Conservation (phyloP, 2,329 filamentous ascomycete genomes). For the Metarhizium anisopliae region DNA sequence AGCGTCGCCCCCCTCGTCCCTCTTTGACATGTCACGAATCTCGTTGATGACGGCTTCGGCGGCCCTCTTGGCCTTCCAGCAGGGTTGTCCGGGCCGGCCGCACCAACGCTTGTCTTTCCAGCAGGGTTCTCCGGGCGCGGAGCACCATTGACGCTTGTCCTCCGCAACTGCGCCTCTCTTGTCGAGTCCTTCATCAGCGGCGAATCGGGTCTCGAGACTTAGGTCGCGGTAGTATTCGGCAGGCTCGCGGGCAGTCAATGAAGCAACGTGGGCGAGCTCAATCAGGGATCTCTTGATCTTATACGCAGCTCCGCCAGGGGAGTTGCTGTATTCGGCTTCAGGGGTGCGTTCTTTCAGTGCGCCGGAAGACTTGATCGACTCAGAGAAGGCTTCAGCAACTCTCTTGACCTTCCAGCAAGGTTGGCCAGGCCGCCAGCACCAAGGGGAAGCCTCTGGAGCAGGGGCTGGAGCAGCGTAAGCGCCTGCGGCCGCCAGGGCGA, state of each 20-base stretch:
- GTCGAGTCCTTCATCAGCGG: conserved; percentile 9
- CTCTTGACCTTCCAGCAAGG: conserved; percentile 27
- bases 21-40: conserved; percentile 9
- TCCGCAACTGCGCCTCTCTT: conserved; percentile 12
- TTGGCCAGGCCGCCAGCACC: conserved; percentile 20
- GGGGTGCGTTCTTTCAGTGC: conserved; percentile 17
- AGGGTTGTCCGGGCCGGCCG: conserved; percentile 8
- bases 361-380: conserved; percentile 16
- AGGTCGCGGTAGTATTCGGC: conserved; percentile 23
- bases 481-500: conserved; percentile 29
- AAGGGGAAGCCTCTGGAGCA: conserved; percentile 9
- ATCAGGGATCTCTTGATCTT: conserved; percentile 28
- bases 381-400: conserved; percentile 10
- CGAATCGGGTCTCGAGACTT: conserved; percentile 17
- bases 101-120: conserved; percentile 11
- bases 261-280: conserved; percentile 28
- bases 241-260: conserved; percentile 21
- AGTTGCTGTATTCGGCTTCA: conserved; percentile 20
- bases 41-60: conserved; percentile 26
- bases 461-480: conserved; percentile 17
- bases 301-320: conserved; percentile 26
- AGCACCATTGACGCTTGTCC: conserved; percentile 15
- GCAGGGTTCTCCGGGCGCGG: conserved; percentile 15
- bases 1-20: conserved; percentile 1
- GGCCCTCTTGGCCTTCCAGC: conserved; percentile 29